A percentile compares a stretch with the other conserved stretches of the same genome.
Conservation (phyloP, 257 asterid genomes). For the Scutellaria barbata region DNA sequence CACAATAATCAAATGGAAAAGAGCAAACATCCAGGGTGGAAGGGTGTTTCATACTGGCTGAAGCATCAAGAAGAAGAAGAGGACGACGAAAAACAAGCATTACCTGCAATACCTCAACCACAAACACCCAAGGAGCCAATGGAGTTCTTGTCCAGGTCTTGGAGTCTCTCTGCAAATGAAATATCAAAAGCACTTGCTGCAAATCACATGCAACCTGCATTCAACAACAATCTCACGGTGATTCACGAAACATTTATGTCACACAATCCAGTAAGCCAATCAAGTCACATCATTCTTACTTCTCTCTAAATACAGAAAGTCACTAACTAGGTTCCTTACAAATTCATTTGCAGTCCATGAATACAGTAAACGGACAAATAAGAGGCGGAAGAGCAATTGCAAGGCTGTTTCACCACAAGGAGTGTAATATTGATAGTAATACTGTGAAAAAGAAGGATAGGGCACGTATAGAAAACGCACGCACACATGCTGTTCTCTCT, state of each 20-base stretch:
- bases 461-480: conserved; percentile 71
- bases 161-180: conserved; percentile 82
- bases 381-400: conserved; percentile 51
- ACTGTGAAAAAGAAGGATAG: conserved; percentile 71
- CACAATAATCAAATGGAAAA: conserved; percentile 42
- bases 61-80: conserved; percentile 52
- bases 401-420: conserved; percentile 68
- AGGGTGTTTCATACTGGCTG: conserved; percentile 50
- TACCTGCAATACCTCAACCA: conserved; percentile 74
- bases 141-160: conserved; percentile 87
- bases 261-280: conserved; percentile 50
- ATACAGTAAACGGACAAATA: conserved; percentile 41
- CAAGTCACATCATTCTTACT: neutral
- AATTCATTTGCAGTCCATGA: conserved; percentile 39
- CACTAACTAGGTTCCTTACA: neutral
- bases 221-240: conserved; percentile 44
- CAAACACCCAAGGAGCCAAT: conserved; percentile 82
- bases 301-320: neutral
- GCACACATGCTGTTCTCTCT: conserved; percentile 62
- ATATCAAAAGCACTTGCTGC: conserved; percentile 66
- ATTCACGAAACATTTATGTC: conserved; percentile 43
- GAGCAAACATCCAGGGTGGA: conserved; percentile 42
- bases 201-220: conserved; percentile 46
- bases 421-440: conserved; percentile 30
- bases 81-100: conserved; percentile 27